A percentile compares a stretch with the other conserved stretches of the same genome.
Conservation (phyloP, 2,329 filamentous ascomycete species). For the Lachnellula arida region DNA sequence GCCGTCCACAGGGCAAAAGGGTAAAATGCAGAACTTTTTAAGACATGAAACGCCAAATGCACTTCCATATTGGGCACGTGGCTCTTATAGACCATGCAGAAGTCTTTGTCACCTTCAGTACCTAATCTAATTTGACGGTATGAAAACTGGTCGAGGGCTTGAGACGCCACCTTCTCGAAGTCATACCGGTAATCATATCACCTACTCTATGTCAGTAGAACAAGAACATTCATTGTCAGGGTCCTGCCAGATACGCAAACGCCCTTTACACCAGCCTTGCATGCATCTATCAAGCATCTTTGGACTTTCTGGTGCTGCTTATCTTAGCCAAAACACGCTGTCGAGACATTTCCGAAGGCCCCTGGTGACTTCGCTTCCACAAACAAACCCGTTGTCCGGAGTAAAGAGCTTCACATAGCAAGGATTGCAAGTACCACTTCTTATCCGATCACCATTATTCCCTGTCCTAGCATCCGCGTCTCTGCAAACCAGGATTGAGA, state of each 20-base stretch:
- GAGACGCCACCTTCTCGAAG: constrained; percentile 14
- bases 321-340: constrained; percentile 15
- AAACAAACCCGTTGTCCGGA: background rate
- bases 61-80: constrained; percentile 14
- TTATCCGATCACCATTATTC: constrained; percentile 20
- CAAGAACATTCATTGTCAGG: background rate
- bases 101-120: background rate
- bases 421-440: constrained; percentile 26
- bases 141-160: constrained; percentile 15
- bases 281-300: constrained; percentile 17
- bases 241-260: constrained; percentile 5
- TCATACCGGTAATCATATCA: constrained; percentile 1
- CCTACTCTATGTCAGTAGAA: background rate
- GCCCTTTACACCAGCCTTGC: constrained; percentile 17
- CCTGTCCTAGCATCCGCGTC: constrained; percentile 12
- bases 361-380: constrained; percentile 10
- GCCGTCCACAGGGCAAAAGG: constrained; percentile 5
- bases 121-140: background rate
- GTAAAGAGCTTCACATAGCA: constrained; percentile 7
- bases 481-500: constrained; percentile 8
- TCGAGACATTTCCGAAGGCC: constrained; percentile 20
- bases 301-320: constrained; percentile 10
- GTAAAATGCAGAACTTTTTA: constrained; percentile 7
- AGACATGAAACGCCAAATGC: constrained; percentile 15
- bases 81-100: background rate